Base-by-base conservation (phyloP, 805 yeast genomes). In the Myxozyma sirexii region DNA sequence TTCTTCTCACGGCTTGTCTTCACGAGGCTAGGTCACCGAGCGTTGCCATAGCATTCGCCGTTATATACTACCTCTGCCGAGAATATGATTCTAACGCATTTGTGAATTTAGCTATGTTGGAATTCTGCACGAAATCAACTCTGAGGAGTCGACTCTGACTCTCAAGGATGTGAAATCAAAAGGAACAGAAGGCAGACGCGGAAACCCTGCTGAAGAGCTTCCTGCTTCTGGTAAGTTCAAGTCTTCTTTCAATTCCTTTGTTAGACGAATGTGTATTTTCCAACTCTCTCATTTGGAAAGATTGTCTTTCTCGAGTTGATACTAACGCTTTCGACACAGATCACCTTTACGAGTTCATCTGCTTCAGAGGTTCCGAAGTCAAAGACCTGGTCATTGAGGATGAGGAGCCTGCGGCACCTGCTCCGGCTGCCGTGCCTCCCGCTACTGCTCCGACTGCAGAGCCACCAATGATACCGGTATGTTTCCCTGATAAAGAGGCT, bases 141-240 rank as follows among this genome's bases (percentile, higher is more conserved):
- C 96, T 29, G 92, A 89, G 60, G 88, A 87, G 62, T 89, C 97
- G 65, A 90, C 97, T 1, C 94, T 93, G 52, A 86, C 97, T 4
- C 80, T 93, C 69, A 81, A 81, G 49, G 79, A 84, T 56, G 98
- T 93, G 50, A 81, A 90, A 62, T 84, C 90, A 53, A 86, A 86
- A 66, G 99, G 98, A 56, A 88, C 97, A 21, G 98, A 93, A 74
- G 97, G 96, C 31, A 83, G 98, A 69, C 79, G 87, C 66, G 75
- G 77, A 13, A 90, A 87, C 72, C 86, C 88, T 2, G 77, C 80
- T 15, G 79, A 82, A 64, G 96, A 90, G 72, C 84, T 90, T 42
- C 81, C 83, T 57, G 87, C 96, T 5, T 85, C 89, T 19, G 70
- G 67, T 64, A 39, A 29, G 64, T 24, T 15, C 17, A 59, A 1